Evolutionary conservation across 2,329 filamentous ascomycete genomes (phyloP).

Genomic region (Trichoderma semiorbis): DNA sequence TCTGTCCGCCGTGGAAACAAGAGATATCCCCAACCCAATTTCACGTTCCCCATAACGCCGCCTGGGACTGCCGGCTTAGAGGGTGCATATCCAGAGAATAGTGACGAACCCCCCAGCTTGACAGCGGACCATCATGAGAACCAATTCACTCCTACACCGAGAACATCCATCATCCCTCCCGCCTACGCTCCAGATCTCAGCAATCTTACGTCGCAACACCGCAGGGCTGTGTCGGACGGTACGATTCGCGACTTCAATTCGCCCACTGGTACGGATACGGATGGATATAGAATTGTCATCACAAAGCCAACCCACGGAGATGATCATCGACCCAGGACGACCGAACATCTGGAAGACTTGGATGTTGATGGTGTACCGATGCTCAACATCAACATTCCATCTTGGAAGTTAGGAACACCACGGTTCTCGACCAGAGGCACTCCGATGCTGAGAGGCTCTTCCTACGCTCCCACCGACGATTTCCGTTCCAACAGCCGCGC

Average conservation of each 20-base stretch:
- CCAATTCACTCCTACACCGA: slow-evolving; percentile 41
- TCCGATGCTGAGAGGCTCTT: slow-evolving; percentile 75
- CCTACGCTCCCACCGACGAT: slow-evolving; percentile 73
- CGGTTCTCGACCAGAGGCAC: slow-evolving; percentile 75
- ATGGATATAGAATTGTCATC: slow-evolving; percentile 77
- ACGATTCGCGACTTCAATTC: slow-evolving; percentile 63
- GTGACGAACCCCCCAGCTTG: slow-evolving; percentile 22
- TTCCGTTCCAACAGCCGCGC: slow-evolving; percentile 56
- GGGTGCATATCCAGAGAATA: slow-evolving; percentile 33
- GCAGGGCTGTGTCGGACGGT: slow-evolving; percentile 72
- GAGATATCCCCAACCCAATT: slow-evolving; percentile 58
- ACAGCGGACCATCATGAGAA: slow-evolving; percentile 27
- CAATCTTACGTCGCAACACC: slow-evolving; percentile 39
- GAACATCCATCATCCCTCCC: slow-evolving; percentile 23
- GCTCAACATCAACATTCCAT: slow-evolving; percentile 74
- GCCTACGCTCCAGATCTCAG: slow-evolving; percentile 33
- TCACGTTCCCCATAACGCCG: slow-evolving; percentile 59
- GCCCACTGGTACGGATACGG: slow-evolving; percentile 55
- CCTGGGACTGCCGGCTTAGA: slow-evolving; percentile 58
- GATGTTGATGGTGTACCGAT: slow-evolving; percentile 46
- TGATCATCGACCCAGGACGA: slow-evolving; percentile 58
- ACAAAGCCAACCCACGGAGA: slow-evolving; percentile 59
- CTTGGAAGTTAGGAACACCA: slow-evolving; percentile 78
- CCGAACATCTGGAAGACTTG: slow-evolving; percentile 58
- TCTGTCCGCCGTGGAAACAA: slow-evolving; percentile 59